Percentiles rank a stretch among this genome's conserved stretches.
Conservation (phyloP, 2,329 filamentous ascomycete species). For the Chaetothyriales sp. region DNA sequence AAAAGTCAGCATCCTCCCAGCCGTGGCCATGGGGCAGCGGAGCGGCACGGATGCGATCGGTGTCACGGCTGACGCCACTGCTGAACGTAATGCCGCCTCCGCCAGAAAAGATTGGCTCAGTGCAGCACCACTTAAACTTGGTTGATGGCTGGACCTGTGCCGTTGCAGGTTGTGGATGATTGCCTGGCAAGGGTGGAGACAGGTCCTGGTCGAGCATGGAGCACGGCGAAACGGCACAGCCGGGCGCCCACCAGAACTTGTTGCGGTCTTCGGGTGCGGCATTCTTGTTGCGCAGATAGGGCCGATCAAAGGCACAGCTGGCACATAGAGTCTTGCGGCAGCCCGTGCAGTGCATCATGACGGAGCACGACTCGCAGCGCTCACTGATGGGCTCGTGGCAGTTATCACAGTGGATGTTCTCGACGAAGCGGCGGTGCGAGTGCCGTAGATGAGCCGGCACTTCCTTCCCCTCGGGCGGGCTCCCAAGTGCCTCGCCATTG, state of each 20-base stretch:
- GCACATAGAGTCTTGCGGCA: constrained; percentile 46
- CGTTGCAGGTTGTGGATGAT: constrained; percentile 12
- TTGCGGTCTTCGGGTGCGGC: constrained; percentile 17
- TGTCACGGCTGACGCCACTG: constrained; percentile 34
- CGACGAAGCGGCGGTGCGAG: constrained; percentile 39
- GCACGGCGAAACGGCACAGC: constrained; percentile 39
- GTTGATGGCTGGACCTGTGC: constrained; percentile 16
- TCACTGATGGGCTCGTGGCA: constrained; percentile 40
- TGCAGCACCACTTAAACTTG: constrained; percentile 46
- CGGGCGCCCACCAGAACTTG: constrained; percentile 45
- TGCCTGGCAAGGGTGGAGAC: constrained; percentile 5
- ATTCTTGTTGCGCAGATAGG: constrained; percentile 29
- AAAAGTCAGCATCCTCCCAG: constrained; percentile 42
- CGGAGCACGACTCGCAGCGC: constrained; percentile 45
- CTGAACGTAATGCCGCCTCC: constrained; percentile 45
- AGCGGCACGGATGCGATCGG: constrained; percentile 41
- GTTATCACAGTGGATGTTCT: constrained; percentile 38
- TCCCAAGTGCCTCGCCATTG: constrained; percentile 41
- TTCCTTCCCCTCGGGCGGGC: constrained; percentile 36
- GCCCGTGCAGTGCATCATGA: constrained; percentile 46
- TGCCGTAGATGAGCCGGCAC: constrained; percentile 38
- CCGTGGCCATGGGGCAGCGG: constrained; percentile 40
- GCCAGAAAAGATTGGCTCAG: constrained; percentile 44
- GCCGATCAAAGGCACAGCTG: constrained; percentile 43
- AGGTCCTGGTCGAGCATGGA: constrained; percentile 38